phyloP scores from a whole-genome alignment of 805 yeast genomes.

The Saccharomycopsis malanga region DNA sequence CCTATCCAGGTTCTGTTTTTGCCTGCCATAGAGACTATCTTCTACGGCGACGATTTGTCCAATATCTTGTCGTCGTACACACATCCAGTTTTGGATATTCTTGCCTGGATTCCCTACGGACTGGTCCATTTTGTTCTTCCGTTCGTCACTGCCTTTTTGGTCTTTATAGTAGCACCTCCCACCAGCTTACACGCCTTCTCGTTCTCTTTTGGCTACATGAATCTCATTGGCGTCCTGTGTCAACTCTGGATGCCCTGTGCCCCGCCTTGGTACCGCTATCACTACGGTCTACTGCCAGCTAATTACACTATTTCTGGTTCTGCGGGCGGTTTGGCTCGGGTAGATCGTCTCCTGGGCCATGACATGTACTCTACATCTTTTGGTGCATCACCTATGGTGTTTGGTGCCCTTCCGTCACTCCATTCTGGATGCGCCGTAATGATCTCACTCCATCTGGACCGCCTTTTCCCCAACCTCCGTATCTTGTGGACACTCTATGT shows the following conservation, averaged over 20 bases:
- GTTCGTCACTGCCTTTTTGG: slow-evolving; percentile 67
- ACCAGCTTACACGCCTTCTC: slow-evolving; percentile 74
- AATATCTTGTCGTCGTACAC: slow-evolving; percentile 71
- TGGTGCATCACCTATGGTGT: slow-evolving; percentile 79
- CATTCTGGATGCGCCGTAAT: slow-evolving; percentile 94
- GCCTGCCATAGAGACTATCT: slow-evolving; percentile 84
- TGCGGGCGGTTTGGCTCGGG: slow-evolving; percentile 89
- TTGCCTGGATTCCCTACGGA: slow-evolving; percentile 95
- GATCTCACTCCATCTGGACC: slow-evolving; percentile 80
- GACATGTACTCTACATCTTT: slow-evolving; percentile 79
- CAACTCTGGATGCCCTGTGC: slow-evolving; percentile 88
- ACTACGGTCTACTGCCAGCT: slow-evolving; percentile 83
- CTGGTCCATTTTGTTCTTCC: slow-evolving; percentile 88
- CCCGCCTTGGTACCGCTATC: slow-evolving; percentile 93
- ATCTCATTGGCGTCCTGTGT: slow-evolving; percentile 70
- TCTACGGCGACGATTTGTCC: slow-evolving; percentile 84
- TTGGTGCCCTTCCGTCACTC: slow-evolving; percentile 83
- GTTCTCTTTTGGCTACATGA: slow-evolving; percentile 91
- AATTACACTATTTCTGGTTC: slow-evolving; percentile 85
- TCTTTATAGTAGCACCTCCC: slow-evolving; percentile 89
- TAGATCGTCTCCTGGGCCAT: slow-evolving; percentile 69
- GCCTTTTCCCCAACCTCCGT: slow-evolving; percentile 65
- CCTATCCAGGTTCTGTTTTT: slow-evolving; percentile 78
- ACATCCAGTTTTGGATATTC: slow-evolving; percentile 59
- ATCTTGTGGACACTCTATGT: slow-evolving; percentile 70